Evolutionary conservation across 169 alveolate genomes (phyloP).

Genomic region (Plasmodium coatneyi): DNA sequence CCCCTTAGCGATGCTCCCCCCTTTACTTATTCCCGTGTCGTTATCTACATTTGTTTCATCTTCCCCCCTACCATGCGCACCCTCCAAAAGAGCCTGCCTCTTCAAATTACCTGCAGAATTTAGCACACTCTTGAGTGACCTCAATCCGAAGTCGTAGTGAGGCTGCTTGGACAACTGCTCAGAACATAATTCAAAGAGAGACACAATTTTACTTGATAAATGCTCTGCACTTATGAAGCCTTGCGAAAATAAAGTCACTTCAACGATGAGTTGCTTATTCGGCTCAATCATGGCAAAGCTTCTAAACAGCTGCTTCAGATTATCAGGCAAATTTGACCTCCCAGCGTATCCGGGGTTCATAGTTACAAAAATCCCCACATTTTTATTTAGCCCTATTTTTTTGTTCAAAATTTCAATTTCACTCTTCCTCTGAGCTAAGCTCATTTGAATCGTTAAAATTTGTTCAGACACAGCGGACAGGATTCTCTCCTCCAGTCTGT

Average conservation of each 20-base stretch:
- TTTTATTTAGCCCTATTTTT: slow-evolving; percentile 91
- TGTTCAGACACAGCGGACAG: slow-evolving; percentile 97
- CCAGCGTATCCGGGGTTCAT: slow-evolving; percentile 99
- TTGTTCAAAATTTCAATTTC: slow-evolving; percentile 88
- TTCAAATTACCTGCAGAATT: slow-evolving; percentile 95
- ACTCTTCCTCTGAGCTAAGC: slow-evolving; percentile 89
- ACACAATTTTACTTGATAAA: slow-evolving; percentile 95
- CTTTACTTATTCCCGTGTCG: neutral
- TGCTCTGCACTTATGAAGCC: slow-evolving; percentile 96
- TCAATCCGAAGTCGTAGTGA: slow-evolving; percentile 98
- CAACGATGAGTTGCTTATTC: slow-evolving; percentile 90
- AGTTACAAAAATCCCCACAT: slow-evolving; percentile 97
- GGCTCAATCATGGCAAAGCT: slow-evolving; percentile 95
- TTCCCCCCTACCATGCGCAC: slow-evolving; percentile 75
- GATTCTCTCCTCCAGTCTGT: slow-evolving; percentile 96
- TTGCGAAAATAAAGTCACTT: slow-evolving; percentile 95
- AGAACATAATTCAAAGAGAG: slow-evolving; percentile 95
- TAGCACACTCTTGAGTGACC: slow-evolving; percentile 97
- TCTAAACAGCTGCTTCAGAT: slow-evolving; percentile 94
- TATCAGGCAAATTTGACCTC: slow-evolving; percentile 97
- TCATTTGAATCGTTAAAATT: slow-evolving; percentile 93
- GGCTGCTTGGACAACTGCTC: slow-evolving; percentile 95
- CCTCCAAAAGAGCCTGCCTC: slow-evolving; percentile 87
- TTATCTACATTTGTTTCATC: neutral
- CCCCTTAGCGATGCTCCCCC: neutral